Base-by-base conservation (phyloP, 2,329 filamentous ascomycete genomes). In the Bipolaris zeicola region DNA sequence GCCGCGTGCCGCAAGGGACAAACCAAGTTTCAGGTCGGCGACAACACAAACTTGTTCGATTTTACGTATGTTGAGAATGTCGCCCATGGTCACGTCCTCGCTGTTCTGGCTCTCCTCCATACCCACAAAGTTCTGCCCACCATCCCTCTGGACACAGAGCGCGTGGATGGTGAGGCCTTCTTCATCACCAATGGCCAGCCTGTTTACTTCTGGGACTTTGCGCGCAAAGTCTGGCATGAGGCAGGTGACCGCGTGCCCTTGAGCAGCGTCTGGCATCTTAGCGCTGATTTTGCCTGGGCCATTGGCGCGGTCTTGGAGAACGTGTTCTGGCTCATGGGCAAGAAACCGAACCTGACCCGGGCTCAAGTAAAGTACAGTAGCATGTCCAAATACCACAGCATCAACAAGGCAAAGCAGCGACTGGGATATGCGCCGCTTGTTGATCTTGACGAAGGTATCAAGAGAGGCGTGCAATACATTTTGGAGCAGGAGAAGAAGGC, bases 311-410 rank as follows among this genome's bases (percentile, higher is more conserved):
- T 80, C 5, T 69, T 82, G 52, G 80, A 81, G 58, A 78, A 72
- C 69, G 60, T 78, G 3, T 81, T 78, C 63, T 80, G 79, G 77
- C 49, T 76, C 7, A 44, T 79, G 31, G 79, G 79, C 6, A 72
- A 71, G 63, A 79, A 74, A 61, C 80, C 80, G 14, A 81, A 79
- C 46, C 52, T 82, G 63, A 80, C 78, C 10, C 64, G 76, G 56
- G 75, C 77, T 55, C 77, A 81, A 63, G 79, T 90, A 58, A 79
- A 83, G 63, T 91, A 88, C 74, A 86, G 85, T 70, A 87, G 84
- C 73, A 90, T 92, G 87, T 89, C 87, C 55, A 82, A 90, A 55
- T 93, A 92, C 77, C 92, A 90, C 77, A 87, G 87, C 77, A 91
- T 92, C 71, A 79, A 80, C 57, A 93, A 93, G 83, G 90, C 90